These are phyloP conservation scores for Sphagnum contortum DNA, from an alignment of 225 moss, liverwort and hornwort genomes.

Conservation along the genomic window DNA sequence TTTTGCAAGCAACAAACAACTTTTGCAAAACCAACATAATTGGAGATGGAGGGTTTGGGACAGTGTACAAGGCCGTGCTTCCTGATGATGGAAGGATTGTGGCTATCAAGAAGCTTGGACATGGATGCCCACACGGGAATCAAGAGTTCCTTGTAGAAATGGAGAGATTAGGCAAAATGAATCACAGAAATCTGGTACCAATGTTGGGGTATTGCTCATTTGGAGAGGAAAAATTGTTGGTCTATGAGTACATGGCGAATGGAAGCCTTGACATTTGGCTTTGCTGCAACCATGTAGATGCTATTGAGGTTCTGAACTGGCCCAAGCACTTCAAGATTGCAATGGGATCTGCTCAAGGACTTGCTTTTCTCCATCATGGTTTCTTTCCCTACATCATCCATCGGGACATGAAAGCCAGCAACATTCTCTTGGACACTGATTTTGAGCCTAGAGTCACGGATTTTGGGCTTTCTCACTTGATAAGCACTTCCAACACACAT, in stretches of 20 bases:
- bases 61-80: slow-evolving; percentile 46
- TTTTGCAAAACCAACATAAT: slow-evolving; percentile 49
- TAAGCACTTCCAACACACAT: slow-evolving; percentile 49
- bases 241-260: slow-evolving; percentile 50
- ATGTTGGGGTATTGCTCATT: slow-evolving; percentile 49
- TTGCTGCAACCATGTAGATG: slow-evolving; percentile 42
- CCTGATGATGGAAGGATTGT: slow-evolving; percentile 29
- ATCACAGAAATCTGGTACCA: slow-evolving; percentile 38
- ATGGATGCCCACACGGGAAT: slow-evolving; percentile 37
- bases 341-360: slow-evolving; percentile 33
- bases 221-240: slow-evolving; percentile 49
- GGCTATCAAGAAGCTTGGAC: slow-evolving; percentile 42
- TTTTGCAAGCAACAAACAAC: slow-evolving; percentile 37
- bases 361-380: slow-evolving; percentile 46
- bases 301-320: slow-evolving; percentile 45
- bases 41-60: slow-evolving; percentile 54
- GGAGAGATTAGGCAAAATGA: slow-evolving; percentile 54
- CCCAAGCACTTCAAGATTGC: slow-evolving; percentile 42
- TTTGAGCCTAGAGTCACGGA: slow-evolving; percentile 48
- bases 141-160: slow-evolving; percentile 54
- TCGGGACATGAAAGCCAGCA: slow-evolving; percentile 49
- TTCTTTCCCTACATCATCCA: slow-evolving; percentile 55
- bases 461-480: slow-evolving; percentile 38
- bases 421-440: slow-evolving; percentile 41
- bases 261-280: slow-evolving; percentile 49